phyloP scores from a whole-genome alignment of 306 rosid species.

The Parietaria judaica region DNA sequence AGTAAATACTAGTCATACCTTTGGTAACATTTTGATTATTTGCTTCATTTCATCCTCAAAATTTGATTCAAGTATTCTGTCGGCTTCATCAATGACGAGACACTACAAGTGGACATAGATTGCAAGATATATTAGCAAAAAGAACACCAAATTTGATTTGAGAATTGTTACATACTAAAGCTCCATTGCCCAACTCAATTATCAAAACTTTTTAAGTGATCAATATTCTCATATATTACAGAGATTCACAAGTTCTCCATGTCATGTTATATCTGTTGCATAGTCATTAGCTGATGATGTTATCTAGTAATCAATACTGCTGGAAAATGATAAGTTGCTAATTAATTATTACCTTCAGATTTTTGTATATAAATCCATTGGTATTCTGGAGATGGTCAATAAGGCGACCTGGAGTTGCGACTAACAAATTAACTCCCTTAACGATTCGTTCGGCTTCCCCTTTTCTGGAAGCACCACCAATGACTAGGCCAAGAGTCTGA shows the following conservation, averaged over 20 bases:
- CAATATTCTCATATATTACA: too few relatives aligned
- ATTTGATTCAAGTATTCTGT: slow-evolving; percentile 88
- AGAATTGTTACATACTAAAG: background rate
- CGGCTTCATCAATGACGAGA: slow-evolving; percentile 90
- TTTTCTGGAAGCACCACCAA: slow-evolving; percentile 80
- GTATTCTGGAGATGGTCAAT: slow-evolving; percentile 91
- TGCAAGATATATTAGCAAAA: background rate
- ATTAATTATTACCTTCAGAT: slow-evolving; percentile 45
- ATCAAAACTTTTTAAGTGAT: too few relatives aligned
- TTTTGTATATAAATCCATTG: slow-evolving; percentile 64
- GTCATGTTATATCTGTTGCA: too few relatives aligned
- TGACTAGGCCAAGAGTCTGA: slow-evolving; percentile 74
- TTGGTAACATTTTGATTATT: slow-evolving; percentile 66
- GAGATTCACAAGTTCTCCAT: too few relatives aligned
- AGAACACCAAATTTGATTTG: background rate
- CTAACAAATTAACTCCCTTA: slow-evolving; percentile 77
- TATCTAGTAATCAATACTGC: background rate
- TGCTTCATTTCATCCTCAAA: slow-evolving; percentile 98
- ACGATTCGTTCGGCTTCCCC: slow-evolving; percentile 81
- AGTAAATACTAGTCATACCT: slow-evolving; percentile 46
- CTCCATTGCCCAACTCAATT: too few relatives aligned
- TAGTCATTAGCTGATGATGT: too few relatives aligned
- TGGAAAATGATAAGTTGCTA: background rate
- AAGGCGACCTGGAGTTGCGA: slow-evolving; percentile 95
- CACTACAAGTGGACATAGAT: slow-evolving; percentile 45